phyloP scores from a whole-genome alignment of 495 filamentous ascomycete genomes.

The Penicillium steckii region DNA sequence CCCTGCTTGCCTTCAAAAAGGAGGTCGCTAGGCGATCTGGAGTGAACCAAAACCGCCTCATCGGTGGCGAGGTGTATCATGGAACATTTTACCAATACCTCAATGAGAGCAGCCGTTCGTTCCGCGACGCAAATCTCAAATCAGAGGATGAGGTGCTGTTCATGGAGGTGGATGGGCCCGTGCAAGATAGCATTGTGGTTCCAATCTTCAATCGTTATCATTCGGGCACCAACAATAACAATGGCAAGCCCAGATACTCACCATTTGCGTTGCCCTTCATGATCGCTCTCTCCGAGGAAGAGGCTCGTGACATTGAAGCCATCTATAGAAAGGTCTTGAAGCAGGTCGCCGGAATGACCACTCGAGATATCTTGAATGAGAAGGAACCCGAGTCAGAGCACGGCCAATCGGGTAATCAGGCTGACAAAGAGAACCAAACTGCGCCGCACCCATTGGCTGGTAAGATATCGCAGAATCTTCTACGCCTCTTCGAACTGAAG shows the following conservation, averaged over 20 bases:
- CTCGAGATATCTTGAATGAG: slow-evolving; percentile 57
- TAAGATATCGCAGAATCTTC: slow-evolving; percentile 53
- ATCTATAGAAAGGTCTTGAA: slow-evolving; percentile 63
- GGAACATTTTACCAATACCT: slow-evolving; percentile 71
- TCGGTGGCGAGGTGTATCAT: slow-evolving; percentile 77
- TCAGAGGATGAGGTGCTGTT: slow-evolving; percentile 65
- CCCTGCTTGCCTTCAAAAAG: slow-evolving; percentile 71
- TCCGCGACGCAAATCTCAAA: slow-evolving; percentile 66
- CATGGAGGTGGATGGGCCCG: slow-evolving; percentile 73
- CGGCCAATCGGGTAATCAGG: slow-evolving; percentile 21
- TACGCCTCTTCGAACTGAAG: slow-evolving; percentile 69
- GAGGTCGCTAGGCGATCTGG: slow-evolving; percentile 59
- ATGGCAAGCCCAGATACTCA: slow-evolving; percentile 38
- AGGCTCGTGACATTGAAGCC: slow-evolving; percentile 55
- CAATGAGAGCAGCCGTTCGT: slow-evolving; percentile 62
- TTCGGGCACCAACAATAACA: neutral
- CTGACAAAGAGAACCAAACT: slow-evolving; percentile 70
- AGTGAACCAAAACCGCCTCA: slow-evolving; percentile 55
- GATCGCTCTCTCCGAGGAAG: slow-evolving; percentile 59
- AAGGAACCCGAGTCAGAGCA: slow-evolving; percentile 9
- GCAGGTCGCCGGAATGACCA: slow-evolving; percentile 60
- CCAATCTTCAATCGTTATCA: slow-evolving; percentile 69
- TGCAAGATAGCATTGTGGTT: slow-evolving; percentile 70
- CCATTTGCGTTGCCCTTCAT: slow-evolving; percentile 59
- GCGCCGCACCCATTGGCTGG: slow-evolving; percentile 36